phyloP scores from a whole-genome alignment of 192 early-diverging fungal genomes.

The Rhizophagus prolifer region DNA sequence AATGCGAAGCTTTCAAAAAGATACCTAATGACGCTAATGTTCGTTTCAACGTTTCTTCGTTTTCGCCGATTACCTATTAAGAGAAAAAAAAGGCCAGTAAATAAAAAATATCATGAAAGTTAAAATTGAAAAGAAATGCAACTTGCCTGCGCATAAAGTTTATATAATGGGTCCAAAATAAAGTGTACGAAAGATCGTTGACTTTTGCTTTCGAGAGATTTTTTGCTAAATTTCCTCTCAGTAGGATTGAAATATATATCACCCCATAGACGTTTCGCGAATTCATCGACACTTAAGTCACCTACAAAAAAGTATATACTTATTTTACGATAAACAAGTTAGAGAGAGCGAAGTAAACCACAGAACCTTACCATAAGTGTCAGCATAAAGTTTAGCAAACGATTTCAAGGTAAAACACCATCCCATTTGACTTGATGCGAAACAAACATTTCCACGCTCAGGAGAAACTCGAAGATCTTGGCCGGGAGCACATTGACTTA shows the following conservation, averaged over 20 bases:
- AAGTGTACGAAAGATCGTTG: conserved; percentile 95
- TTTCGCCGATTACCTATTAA: conserved; percentile 71
- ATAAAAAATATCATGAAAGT: neutral
- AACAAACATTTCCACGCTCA: conserved; percentile 94
- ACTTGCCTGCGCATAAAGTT: conserved; percentile 82
- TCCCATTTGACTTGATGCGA: conserved; percentile 85
- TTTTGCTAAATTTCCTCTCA: conserved; percentile 80
- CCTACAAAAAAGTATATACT: conserved; percentile 33
- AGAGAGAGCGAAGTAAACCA: conserved; percentile 6
- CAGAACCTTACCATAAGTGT: conserved; percentile 61
- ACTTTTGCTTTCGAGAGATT: conserved; percentile 53
- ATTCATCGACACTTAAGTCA: conserved; percentile 71
- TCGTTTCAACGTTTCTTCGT: conserved; percentile 64
- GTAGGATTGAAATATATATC: conserved; percentile 87
- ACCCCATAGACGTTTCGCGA: conserved; percentile 95
- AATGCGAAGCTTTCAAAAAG: conserved; percentile 73
- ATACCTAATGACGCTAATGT: conserved; percentile 81
- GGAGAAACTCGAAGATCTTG: conserved; percentile 80
- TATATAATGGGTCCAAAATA: conserved; percentile 93
- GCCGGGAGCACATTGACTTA: conserved; percentile 35
- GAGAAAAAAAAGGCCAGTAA: neutral
- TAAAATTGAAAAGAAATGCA: neutral
- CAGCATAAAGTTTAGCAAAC: conserved; percentile 88
- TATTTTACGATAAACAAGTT: neutral
- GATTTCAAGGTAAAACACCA: conserved; percentile 93